A percentile compares a stretch with the other conserved stretches of the same genome.
Evolutionary conservation across 805 yeast genomes (phyloP).

Genomic region (Candida qinlingensis): DNA sequence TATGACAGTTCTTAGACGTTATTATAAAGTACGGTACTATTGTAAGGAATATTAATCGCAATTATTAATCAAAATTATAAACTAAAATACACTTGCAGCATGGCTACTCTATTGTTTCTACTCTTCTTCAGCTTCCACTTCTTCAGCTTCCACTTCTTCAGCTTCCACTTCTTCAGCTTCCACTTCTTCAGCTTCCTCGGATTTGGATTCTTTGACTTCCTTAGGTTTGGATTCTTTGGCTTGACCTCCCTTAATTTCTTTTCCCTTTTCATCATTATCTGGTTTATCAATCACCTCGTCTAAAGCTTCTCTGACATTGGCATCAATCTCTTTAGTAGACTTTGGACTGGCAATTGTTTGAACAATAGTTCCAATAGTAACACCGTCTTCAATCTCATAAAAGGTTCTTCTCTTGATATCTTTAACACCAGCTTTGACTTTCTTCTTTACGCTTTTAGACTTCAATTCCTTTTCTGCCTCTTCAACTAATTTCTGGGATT

Average conservation of each 20-base stretch:
- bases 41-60: no score
- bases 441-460: constrained; percentile 10
- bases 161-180: no score
- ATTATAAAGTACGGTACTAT: no score
- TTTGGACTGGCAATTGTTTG: constrained; percentile 23
- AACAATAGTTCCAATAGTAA: constrained; percentile 22
- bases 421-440: constrained; percentile 10
- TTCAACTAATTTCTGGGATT: constrained; percentile 19
- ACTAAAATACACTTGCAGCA: no score
- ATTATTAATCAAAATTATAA: no score
- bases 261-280: neutral
- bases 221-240: neutral
- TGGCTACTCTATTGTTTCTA: no score
- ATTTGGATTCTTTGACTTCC: neutral
- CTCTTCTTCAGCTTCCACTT: no score
- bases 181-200: no score
- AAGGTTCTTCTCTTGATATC: constrained; percentile 20
- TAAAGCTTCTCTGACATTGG: constrained; percentile 25
- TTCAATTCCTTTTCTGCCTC: constrained; percentile 18
- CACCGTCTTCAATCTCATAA: constrained; percentile 25
- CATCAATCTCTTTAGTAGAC: constrained; percentile 31
- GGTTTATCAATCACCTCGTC: constrained; percentile 24
- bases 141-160: no score
- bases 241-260: neutral
- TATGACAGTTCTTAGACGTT: no score